A percentile compares a stretch with the other conserved stretches of the same genome.
Evolutionary conservation across 2,329 filamentous ascomycete genomes (phyloP).

Genomic region (Parascedosporium putredinis): DNA sequence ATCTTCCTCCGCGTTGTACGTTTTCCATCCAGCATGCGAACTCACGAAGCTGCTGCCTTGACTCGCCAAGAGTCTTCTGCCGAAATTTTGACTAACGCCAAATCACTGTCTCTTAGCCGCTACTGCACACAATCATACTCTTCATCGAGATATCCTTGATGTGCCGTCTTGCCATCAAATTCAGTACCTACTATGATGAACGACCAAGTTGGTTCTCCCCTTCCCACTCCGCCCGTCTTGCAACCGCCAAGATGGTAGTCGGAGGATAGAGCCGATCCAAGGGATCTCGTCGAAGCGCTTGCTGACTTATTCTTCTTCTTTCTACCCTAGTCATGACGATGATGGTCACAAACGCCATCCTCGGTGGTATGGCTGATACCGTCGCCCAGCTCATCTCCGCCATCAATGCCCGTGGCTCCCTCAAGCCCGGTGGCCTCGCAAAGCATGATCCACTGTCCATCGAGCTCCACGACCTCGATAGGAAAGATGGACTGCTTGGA

Average conservation of each 20-base stretch:
- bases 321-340: constrained; percentile 69
- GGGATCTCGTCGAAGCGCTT: not conserved
- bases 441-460: constrained; percentile 69
- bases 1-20: constrained; percentile 65
- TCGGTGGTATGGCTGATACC: constrained; percentile 92
- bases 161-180: constrained; percentile 71
- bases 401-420: constrained; percentile 56
- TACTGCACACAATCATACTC: constrained; percentile 76
- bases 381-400: constrained; percentile 88
- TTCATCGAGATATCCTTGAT: constrained; percentile 82
- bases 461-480: constrained; percentile 80
- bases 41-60: no score
- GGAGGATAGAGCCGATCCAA: constrained; percentile 5
- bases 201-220: constrained; percentile 55
- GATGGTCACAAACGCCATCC: constrained; percentile 96
- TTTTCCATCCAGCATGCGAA: no score
- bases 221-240: not conserved
- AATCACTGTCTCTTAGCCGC: constrained; percentile 49
- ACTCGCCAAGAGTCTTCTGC: no score
- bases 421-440: constrained; percentile 47
- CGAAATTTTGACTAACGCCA: not conserved
- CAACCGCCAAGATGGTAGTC: no score
- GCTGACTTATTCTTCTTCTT: not conserved
- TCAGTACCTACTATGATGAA: constrained; percentile 88
- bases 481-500: constrained; percentile 44